phyloP scores from a whole-genome alignment of 2,329 filamentous ascomycete genomes.

The Saccharata proteae region DNA sequence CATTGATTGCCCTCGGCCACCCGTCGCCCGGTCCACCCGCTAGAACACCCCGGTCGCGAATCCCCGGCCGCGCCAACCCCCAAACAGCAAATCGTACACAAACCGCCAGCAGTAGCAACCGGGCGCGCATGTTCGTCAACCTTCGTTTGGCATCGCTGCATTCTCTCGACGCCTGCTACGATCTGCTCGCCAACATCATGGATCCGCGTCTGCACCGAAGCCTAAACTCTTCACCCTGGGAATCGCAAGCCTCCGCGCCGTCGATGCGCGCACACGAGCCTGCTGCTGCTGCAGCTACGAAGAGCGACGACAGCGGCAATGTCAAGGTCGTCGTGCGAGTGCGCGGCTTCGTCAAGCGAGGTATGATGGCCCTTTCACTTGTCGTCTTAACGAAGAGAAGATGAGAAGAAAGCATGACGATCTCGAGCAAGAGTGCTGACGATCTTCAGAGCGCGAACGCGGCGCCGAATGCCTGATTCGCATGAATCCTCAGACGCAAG shows the following conservation, averaged over 20 bases:
- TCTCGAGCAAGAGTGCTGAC: slow-evolving; percentile 15
- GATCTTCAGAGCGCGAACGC: slow-evolving; percentile 59
- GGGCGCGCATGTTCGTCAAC: no score
- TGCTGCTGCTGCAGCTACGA: slow-evolving; percentile 19
- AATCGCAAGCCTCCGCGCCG: slow-evolving; percentile 29
- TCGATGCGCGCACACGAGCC: slow-evolving; percentile 31
- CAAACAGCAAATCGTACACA: no score
- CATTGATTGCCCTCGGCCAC: no score
- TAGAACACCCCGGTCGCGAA: no score
- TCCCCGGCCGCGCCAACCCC: no score
- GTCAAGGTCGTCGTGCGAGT: slow-evolving; percentile 41
- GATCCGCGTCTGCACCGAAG: slow-evolving; percentile 19
- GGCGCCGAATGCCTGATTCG: slow-evolving; percentile 73
- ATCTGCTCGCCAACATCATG: slow-evolving; percentile 16
- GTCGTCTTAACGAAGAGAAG: not conserved
- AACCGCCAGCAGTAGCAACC: no score
- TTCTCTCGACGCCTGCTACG: slow-evolving; percentile 14
- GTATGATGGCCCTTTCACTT: slow-evolving; percentile 15
- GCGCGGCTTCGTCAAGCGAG: slow-evolving; percentile 35
- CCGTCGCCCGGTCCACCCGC: no score
- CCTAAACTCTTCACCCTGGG: slow-evolving; percentile 12
- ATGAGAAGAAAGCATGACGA: not conserved
- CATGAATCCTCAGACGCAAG: slow-evolving; percentile 82
- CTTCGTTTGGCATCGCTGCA: slow-evolving; percentile 18
- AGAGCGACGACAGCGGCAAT: slow-evolving; percentile 32